Conservation (phyloP, 2,329 filamentous ascomycete genomes). For the Neopestalotiopsis sp. region DNA sequence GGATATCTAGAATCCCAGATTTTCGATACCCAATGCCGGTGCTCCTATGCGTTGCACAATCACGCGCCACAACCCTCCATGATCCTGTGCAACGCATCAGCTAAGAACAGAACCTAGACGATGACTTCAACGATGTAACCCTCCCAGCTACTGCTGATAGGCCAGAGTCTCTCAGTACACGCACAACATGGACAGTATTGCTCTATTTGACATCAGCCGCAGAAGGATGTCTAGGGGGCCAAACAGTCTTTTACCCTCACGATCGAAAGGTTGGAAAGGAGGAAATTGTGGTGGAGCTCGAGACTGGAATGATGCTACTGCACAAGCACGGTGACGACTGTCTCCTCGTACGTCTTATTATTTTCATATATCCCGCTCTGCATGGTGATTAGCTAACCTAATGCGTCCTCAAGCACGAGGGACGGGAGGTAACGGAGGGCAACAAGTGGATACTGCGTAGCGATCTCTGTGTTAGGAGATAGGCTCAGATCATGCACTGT, state of each 20-base stretch:
- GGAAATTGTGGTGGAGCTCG: slow-evolving; percentile 73
- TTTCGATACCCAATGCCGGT: background rate
- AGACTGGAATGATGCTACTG: slow-evolving; percentile 84
- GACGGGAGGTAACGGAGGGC: slow-evolving; percentile 70
- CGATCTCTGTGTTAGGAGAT: background rate
- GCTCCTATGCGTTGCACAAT: background rate
- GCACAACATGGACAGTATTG: slow-evolving; percentile 89
- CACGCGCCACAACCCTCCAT: background rate
- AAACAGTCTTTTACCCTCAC: slow-evolving; percentile 90
- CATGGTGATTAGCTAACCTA: slow-evolving; percentile 16
- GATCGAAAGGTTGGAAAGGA: slow-evolving; percentile 60
- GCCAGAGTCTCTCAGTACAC: slow-evolving; percentile 51
- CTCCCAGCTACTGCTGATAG: slow-evolving; percentile 49
- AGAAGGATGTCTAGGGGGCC: slow-evolving; percentile 81
- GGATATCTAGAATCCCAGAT: background rate
- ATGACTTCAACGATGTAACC: slow-evolving; percentile 79
- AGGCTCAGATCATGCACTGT: background rate
- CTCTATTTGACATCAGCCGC: slow-evolving; percentile 81
- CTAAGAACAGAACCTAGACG: slow-evolving; percentile 60
- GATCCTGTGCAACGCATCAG: slow-evolving; percentile 20
- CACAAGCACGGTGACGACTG: slow-evolving; percentile 91
- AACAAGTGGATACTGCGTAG: background rate
- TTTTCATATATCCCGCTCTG: background rate
- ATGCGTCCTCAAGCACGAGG: slow-evolving; percentile 70
- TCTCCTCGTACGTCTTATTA: slow-evolving; percentile 64